Conservation (phyloP, 2,329 filamentous ascomycete genomes). For the Alternaria brassicae region DNA sequence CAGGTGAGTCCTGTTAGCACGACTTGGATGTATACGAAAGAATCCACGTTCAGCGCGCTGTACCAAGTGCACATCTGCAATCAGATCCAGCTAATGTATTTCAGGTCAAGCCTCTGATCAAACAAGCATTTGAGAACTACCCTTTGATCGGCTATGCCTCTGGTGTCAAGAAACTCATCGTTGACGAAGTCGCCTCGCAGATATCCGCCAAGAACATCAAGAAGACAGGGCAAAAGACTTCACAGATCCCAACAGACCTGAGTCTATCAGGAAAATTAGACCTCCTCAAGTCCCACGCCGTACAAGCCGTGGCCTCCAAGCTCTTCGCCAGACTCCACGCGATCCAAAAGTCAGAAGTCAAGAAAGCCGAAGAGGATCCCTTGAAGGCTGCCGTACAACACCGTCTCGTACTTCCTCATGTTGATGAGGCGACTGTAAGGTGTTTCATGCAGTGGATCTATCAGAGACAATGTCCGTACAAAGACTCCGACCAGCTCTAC, state of each 20-base stretch:
- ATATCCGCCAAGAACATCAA: slow-evolving; percentile 8
- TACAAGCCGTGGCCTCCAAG: slow-evolving; percentile 7
- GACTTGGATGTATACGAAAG: fast-evolving
- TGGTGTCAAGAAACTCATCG: neutral
- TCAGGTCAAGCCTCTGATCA: neutral
- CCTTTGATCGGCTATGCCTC: neutral
- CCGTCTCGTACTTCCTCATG: slow-evolving; percentile 20
- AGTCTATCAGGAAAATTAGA: slow-evolving; percentile 9
- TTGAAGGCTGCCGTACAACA: slow-evolving; percentile 28
- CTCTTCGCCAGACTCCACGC: slow-evolving; percentile 7
- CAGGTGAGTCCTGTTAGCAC: slow-evolving; percentile 5
- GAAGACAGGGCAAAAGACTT: neutral
- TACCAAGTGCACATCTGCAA: neutral
- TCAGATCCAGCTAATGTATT: neutral
- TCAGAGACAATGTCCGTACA: neutral
- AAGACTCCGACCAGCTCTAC: slow-evolving; percentile 20
- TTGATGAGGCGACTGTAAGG: slow-evolving; percentile 14
- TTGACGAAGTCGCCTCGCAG: slow-evolving; percentile 5
- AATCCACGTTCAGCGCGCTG: neutral
- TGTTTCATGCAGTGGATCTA: slow-evolving; percentile 33
- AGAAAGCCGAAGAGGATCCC: neutral
- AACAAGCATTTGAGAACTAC: neutral
- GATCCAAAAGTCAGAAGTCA: slow-evolving; percentile 18
- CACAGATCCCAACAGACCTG: neutral
- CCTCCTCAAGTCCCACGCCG: slow-evolving; percentile 16